Evolutionary conservation across 192 early-diverging fungal species (phyloP).

Genomic region (Umbelopsis sp.): DNA sequence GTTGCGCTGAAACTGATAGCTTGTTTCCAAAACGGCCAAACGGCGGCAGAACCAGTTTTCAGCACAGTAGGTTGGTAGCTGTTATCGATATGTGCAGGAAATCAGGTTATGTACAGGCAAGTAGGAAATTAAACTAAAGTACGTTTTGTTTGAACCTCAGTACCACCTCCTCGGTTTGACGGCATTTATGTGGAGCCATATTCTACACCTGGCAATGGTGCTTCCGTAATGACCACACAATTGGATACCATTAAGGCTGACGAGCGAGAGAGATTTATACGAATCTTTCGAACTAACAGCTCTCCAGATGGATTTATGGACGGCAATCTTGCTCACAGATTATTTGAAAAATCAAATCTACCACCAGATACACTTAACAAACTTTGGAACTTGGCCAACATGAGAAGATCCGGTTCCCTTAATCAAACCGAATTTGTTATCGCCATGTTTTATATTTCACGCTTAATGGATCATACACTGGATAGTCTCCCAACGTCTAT

Average conservation of each 20-base stretch:
- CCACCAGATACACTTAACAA: constrained; percentile 69
- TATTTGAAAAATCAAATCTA: constrained; percentile 83
- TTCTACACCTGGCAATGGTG: neutral
- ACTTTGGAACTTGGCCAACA: constrained; percentile 86
- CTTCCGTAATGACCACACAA: constrained; percentile 40
- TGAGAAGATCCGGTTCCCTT: constrained; percentile 68
- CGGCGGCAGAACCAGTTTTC: constrained; percentile 21
- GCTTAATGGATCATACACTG: constrained; percentile 69
- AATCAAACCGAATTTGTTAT: constrained; percentile 86
- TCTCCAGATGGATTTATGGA: constrained; percentile 25
- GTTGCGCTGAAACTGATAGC: constrained; percentile 89
- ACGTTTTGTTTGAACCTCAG: neutral
- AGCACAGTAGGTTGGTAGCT: constrained; percentile 20
- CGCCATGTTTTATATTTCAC: constrained; percentile 86
- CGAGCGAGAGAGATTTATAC: constrained; percentile 33
- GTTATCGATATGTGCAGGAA: neutral
- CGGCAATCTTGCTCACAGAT: constrained; percentile 40
- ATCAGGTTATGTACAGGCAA: no score
- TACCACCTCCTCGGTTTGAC: constrained; percentile 39
- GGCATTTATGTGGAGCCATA: constrained; percentile 13
- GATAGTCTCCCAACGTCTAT: constrained; percentile 65
- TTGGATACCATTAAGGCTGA: constrained; percentile 46
- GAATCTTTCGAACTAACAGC: constrained; percentile 24
- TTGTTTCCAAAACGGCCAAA: constrained; percentile 76
- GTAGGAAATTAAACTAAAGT: neutral